phyloP scores from a whole-genome alignment of 139 green algal species.

The Yamagishiella unicocca region DNA sequence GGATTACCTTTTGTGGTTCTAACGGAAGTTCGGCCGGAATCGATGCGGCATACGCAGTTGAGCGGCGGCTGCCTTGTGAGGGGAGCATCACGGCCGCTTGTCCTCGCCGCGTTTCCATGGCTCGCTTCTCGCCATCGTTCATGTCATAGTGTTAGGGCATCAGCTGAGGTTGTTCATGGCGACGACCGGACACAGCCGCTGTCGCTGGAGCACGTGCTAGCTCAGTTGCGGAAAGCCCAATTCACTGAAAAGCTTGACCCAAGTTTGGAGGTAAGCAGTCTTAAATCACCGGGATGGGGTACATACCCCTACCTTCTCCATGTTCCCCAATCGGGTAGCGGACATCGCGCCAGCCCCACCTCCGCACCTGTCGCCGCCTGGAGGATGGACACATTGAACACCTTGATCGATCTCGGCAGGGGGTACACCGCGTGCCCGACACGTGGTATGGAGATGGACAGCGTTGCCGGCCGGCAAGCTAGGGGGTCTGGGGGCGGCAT shows the following conservation, averaged over 20 bases:
- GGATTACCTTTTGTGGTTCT: too few species aligned
- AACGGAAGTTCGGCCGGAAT: too few species aligned
- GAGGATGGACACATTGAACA: too few species aligned
- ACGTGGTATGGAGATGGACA: too few species aligned
- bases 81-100: neutral
- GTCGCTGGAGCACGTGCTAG: slow-evolving; percentile 9
- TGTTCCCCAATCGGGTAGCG: neutral
- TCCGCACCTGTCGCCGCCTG: too few species aligned
- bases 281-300: neutral
- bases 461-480: too few species aligned
- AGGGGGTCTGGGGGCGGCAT: too few species aligned
- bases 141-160: neutral
- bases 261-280: neutral
- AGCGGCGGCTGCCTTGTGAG: neutral
- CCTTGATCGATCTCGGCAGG: too few species aligned
- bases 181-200: neutral
- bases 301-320: neutral
- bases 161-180: neutral
- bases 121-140: neutral
- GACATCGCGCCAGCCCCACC: too few species aligned
- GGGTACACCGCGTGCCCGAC: too few species aligned
- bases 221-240: neutral
- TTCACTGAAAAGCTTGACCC: neutral
- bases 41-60: neutral
- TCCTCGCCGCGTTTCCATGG: neutral